Percentiles rank a stretch among this genome's conserved stretches.
phyloP scores from a whole-genome alignment of 768 basidiomycete genomes.

The Porphyrellus cyaneotinctus region DNA sequence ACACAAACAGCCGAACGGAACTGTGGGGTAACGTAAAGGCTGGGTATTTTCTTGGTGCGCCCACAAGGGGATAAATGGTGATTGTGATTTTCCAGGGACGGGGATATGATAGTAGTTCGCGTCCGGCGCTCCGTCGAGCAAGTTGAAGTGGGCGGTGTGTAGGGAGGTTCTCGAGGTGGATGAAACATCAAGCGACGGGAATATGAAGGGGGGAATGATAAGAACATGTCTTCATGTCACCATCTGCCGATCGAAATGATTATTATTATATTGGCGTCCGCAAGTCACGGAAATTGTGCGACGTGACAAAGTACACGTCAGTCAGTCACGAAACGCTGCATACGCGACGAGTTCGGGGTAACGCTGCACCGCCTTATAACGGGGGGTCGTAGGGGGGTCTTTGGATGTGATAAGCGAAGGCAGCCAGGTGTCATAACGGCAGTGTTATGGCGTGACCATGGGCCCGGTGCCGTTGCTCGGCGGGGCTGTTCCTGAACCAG shows the following conservation, averaged over 20 bases:
- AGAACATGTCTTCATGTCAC: background rate
- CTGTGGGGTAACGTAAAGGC: background rate
- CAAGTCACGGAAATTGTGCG: background rate
- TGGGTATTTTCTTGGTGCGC: background rate
- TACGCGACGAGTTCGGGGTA: constrained; percentile 11
- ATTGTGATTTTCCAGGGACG: background rate
- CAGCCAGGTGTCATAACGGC: constrained; percentile 15
- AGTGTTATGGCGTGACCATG: constrained; percentile 22
- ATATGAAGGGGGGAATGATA: too few species aligned
- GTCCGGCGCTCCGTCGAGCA: background rate
- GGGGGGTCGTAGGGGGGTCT: constrained; percentile 15
- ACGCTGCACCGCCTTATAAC: too few species aligned
- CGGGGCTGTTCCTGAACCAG: constrained; percentile 34
- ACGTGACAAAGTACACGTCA: background rate
- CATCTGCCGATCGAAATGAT: background rate
- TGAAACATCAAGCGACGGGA: too few species aligned
- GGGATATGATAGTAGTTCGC: background rate
- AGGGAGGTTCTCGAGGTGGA: too few species aligned
- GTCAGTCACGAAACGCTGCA: background rate
- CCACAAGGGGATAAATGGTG: background rate
- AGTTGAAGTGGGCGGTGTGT: too few species aligned
- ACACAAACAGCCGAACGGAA: background rate
- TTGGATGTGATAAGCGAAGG: constrained; percentile 14
- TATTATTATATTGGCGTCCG: too few species aligned
- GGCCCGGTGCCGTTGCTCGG: constrained; percentile 35